Percentiles rank a stretch among this genome's conserved stretches.
Conservation (phyloP, 73 alveolate species). For the Durusdinium trenchii region DNA sequence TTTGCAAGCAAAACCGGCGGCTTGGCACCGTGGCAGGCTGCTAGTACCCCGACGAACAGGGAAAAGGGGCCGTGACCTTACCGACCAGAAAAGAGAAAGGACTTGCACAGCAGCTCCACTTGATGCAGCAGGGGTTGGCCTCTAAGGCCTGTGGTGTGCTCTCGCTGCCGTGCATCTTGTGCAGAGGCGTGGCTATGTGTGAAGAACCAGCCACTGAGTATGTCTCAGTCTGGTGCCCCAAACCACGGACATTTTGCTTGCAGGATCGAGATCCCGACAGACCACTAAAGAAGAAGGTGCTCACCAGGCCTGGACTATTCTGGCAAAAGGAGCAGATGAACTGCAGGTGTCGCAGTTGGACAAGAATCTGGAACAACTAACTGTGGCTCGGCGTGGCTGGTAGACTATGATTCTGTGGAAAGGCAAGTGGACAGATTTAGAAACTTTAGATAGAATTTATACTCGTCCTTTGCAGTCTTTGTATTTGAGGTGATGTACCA, state of each 20-base stretch:
- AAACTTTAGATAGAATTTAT: not conserved
- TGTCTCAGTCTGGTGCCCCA: not conserved
- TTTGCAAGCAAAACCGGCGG: not conserved
- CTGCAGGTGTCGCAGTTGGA: conserved; percentile 97
- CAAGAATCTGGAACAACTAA: conserved; percentile 97
- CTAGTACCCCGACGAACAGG: not conserved
- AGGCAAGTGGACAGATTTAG: not conserved
- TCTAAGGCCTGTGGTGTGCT: conserved; percentile 32
- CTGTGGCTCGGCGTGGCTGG: conserved; percentile 41
- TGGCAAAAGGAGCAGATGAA: not conserved
- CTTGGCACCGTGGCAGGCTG: not conserved
- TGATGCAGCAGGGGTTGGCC: not conserved
- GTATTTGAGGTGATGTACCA: conserved; percentile 97
- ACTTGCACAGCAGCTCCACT: not conserved
- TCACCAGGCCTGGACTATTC: not conserved
- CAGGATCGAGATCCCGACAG: conserved; percentile 54
- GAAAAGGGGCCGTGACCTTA: not conserved
- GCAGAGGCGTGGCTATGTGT: not conserved
- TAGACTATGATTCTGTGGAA: not conserved
- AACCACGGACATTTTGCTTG: not conserved
- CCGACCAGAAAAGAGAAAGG: not conserved
- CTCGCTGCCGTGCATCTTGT: conserved; percentile 56
- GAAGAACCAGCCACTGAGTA: not conserved
- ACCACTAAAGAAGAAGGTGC: conserved; percentile 60
- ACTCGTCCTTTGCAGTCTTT: not conserved